phyloP scores from a whole-genome alignment of 441 rosid genomes.

The Breynia disticha region DNA sequence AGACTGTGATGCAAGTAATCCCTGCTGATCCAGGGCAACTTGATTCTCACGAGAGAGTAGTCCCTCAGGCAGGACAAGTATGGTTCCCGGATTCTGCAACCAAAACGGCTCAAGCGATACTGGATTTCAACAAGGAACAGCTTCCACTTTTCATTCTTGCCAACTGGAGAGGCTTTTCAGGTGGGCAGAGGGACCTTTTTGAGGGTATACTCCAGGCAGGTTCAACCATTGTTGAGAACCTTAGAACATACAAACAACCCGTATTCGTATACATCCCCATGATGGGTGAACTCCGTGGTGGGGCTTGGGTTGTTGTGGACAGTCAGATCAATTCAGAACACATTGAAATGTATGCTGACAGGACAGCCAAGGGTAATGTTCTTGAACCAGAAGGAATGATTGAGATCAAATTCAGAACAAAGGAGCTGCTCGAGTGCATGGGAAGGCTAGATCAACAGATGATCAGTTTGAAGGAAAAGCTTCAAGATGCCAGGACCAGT shows the following conservation, averaged over 20 bases:
- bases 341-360: constrained; percentile 98
- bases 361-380: constrained; percentile 91
- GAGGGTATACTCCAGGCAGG: constrained; percentile 99
- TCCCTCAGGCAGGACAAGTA: constrained; percentile 99
- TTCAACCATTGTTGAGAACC: constrained; percentile 95
- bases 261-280: constrained; percentile 96
- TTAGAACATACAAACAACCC: constrained; percentile 93
- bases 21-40: constrained; percentile 99
- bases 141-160: constrained; percentile 96
- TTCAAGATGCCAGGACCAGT: constrained; percentile 57
- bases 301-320: constrained; percentile 99
- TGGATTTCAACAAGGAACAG: constrained; percentile 96
- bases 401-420: constrained; percentile 92
- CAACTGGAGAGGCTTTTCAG: constrained; percentile 99
- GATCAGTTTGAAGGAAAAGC: constrained; percentile 50
- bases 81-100: constrained; percentile 99
- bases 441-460: constrained; percentile 82
- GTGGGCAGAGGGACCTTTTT: constrained; percentile 98
- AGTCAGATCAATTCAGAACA: constrained; percentile 89
- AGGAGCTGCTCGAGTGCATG: constrained; percentile 95
- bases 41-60: constrained; percentile 98
- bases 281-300: constrained; percentile 99
- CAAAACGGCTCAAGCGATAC: constrained; percentile 93
- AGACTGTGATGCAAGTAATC: constrained; percentile 95
- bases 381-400: constrained; percentile 99